Percentiles rank a stretch among this genome's conserved stretches.
These are phyloP conservation scores for Fusarium coffeatum DNA, from an alignment of 2,329 filamentous ascomycete species.

Conservation along the genomic window DNA sequence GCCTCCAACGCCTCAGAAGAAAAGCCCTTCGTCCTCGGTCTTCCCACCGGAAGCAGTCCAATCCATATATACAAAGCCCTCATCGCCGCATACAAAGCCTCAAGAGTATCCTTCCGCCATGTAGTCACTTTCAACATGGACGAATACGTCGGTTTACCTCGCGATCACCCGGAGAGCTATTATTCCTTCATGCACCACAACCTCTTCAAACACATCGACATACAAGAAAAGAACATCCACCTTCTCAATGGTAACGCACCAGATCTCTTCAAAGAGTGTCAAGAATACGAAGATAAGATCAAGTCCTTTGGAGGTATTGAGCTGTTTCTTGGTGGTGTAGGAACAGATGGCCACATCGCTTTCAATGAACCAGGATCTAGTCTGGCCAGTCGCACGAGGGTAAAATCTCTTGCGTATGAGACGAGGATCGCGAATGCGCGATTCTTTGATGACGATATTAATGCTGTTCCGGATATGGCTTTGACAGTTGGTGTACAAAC, in stretches of 20 bases:
- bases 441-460: conserved; percentile 16
- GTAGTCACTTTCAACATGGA: conserved; percentile 21
- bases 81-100: background rate
- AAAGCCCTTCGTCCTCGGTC: conserved; percentile 12
- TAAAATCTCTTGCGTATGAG: conserved; percentile 20
- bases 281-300: conserved; percentile 3
- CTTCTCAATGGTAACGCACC: background rate
- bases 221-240: conserved; percentile 4
- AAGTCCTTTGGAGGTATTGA: conserved; percentile 5
- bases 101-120: conserved; percentile 16
- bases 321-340: conserved; percentile 11
- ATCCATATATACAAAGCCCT: conserved; percentile 7
- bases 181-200: conserved; percentile 16
- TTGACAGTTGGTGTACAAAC: conserved; percentile 15
- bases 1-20: conserved; percentile 4
- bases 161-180: conserved; percentile 9
- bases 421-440: conserved; percentile 5
- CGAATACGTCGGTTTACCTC: conserved; percentile 13
- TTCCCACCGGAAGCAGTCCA: conserved; percentile 11
- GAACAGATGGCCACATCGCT: conserved; percentile 12
- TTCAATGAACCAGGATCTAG: conserved; percentile 15
- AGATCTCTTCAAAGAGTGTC: background rate
- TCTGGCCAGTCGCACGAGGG: conserved; percentile 5
- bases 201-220: conserved; percentile 11
- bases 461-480: conserved; percentile 7